Conservation (phyloP, 352 stramenopile species). For the Phytophthora pinifolia region DNA sequence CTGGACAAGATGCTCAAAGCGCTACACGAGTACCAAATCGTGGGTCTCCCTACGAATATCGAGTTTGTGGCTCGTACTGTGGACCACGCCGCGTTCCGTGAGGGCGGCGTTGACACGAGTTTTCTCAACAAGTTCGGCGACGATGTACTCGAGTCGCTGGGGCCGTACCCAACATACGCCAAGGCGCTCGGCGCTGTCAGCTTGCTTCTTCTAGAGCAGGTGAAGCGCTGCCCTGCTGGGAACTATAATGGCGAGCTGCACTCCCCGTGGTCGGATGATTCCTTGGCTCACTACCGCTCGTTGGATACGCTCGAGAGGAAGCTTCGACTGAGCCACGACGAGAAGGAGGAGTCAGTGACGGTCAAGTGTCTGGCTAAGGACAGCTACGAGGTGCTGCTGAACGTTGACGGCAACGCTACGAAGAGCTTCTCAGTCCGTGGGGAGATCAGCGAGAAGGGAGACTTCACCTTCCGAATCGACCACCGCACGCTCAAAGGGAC, state of each 20-base stretch:
- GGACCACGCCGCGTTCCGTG: conserved; percentile 84
- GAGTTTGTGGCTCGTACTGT: conserved; percentile 92
- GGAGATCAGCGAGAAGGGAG: conserved; percentile 37
- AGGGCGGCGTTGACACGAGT: conserved; percentile 91
- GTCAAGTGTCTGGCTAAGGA: conserved; percentile 45
- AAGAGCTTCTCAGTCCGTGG: conserved; percentile 34
- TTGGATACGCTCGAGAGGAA: conserved; percentile 53
- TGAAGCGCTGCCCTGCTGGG: conserved; percentile 29
- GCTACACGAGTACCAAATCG: conserved; percentile 92
- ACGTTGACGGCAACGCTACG: conserved; percentile 17
- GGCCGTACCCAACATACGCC: conserved; percentile 52
- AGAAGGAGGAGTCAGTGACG: conserved; percentile 35
- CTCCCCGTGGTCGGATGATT: conserved; percentile 59
- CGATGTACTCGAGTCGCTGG: conserved; percentile 70
- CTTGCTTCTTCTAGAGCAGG: conserved; percentile 72
- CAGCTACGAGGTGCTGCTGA: conserved; percentile 45
- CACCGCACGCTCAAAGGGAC: conserved; percentile 69
- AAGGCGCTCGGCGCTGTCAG: conserved; percentile 77
- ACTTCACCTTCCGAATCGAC: conserved; percentile 71
- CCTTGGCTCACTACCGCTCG: conserved; percentile 61
- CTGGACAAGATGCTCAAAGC: conserved; percentile 83
- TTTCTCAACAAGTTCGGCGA: conserved; percentile 93
- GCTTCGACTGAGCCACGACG: conserved; percentile 53
- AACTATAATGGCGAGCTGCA: conserved; percentile 45
- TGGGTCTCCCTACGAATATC: conserved; percentile 94